Evolutionary conservation across 371 early-diverging fungal genomes (phyloP).

Genomic region (Encephalitozoon romaleae): DNA sequence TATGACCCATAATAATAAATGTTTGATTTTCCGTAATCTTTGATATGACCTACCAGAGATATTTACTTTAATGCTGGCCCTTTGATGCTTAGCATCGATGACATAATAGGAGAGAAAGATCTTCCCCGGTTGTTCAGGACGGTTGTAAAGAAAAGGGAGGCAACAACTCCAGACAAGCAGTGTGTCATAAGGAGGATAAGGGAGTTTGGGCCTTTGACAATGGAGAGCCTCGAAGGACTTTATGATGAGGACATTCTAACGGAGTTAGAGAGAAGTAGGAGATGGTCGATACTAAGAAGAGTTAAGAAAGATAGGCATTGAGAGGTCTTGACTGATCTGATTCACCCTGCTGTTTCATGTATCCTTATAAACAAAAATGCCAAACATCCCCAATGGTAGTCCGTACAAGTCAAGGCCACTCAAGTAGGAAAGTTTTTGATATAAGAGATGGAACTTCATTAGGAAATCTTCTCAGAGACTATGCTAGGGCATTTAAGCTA

Average conservation of each 20-base stretch:
- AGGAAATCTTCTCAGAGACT: not conserved
- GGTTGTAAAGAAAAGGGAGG: not conserved
- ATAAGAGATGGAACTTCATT: not conserved
- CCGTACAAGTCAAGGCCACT: not conserved
- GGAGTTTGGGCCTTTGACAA: not conserved
- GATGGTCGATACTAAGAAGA: not conserved
- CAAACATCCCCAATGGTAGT: constrained; percentile 10
- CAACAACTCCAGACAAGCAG: not conserved
- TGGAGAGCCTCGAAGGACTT: not conserved
- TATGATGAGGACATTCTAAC: not conserved
- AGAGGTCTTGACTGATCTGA: not conserved
- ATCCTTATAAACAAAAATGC: not conserved
- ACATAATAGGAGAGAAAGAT: not conserved
- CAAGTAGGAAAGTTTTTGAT: not conserved
- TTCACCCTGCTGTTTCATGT: not conserved
- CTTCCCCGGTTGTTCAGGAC: not conserved
- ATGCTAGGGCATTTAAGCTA: not conserved
- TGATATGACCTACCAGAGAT: not conserved
- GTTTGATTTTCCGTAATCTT: not conserved
- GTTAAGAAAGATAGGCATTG: not conserved
- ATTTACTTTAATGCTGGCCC: not conserved
- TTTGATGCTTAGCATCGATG: not conserved
- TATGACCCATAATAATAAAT: constrained; percentile 2
- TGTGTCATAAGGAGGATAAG: not conserved
- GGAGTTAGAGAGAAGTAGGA: not conserved